Conservation (phyloP, 1,139 yeast genomes). For the Sugiyamaella paludigena region DNA sequence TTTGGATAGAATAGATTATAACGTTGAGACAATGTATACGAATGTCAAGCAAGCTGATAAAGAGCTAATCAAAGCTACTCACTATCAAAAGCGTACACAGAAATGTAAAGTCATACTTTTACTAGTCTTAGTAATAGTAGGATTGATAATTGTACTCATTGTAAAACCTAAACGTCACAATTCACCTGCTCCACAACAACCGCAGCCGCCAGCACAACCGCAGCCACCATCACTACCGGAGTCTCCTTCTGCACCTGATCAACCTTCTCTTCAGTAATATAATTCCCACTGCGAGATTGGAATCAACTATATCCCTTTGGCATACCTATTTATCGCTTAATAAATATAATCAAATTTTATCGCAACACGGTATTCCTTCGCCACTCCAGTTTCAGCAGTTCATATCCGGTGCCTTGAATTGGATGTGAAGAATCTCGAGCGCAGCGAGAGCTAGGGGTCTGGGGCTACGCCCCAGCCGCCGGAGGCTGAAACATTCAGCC, state of each 20-base stretch:
- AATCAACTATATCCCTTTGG: no score
- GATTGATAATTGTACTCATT: slow-evolving; percentile 66
- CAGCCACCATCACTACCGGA: slow-evolving; percentile 1
- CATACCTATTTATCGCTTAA: no score
- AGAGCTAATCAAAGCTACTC: slow-evolving; percentile 72
- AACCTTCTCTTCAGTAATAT: neutral
- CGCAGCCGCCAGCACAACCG: slow-evolving; percentile 12
- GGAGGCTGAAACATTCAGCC: neutral
- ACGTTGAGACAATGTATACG: slow-evolving; percentile 72
- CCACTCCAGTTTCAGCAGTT: no score
- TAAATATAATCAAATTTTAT: neutral
- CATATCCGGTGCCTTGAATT: no score
- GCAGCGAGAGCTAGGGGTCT: no score
- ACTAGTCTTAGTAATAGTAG: slow-evolving; percentile 65
- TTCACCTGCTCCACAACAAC: slow-evolving; percentile 20
- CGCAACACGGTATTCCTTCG: no score
- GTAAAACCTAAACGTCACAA: slow-evolving; percentile 55
- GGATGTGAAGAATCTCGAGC: no score
- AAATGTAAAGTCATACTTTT: slow-evolving; percentile 85
- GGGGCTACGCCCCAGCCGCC: no score
- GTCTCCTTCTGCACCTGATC: neutral
- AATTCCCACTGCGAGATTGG: no score
- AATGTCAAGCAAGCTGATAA: slow-evolving; percentile 75
- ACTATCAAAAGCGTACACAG: slow-evolving; percentile 82
- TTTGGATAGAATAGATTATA: slow-evolving; percentile 89